Conservation (phyloP, 2,329 filamentous ascomycete genomes). For the Aureobasidium sp. region DNA sequence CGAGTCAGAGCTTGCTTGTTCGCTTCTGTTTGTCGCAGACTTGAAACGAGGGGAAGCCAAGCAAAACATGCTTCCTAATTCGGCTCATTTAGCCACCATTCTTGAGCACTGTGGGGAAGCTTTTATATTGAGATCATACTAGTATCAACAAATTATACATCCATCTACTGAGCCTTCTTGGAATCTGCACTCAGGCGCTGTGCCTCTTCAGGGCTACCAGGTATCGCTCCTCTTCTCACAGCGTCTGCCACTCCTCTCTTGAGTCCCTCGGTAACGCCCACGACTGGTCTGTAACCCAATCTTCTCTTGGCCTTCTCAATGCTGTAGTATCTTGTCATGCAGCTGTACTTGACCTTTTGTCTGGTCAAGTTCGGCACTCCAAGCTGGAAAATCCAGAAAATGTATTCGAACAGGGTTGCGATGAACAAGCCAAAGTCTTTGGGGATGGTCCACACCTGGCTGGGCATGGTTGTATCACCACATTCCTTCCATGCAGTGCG, state of each 20-base stretch:
- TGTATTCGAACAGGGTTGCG: slow-evolving; percentile 38
- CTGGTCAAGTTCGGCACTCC: slow-evolving; percentile 42
- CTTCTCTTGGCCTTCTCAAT: slow-evolving; percentile 67
- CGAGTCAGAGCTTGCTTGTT: background rate
- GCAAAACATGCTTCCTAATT: slow-evolving; percentile 5
- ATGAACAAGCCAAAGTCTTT: slow-evolving; percentile 36
- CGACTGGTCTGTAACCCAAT: slow-evolving; percentile 62
- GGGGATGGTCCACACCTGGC: slow-evolving; percentile 37
- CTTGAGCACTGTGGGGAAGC: background rate
- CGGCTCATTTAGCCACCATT: background rate
- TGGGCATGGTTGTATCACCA: slow-evolving; percentile 33
- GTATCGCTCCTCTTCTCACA: slow-evolving; percentile 29
- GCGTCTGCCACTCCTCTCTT: slow-evolving; percentile 39
- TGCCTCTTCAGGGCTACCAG: slow-evolving; percentile 28
- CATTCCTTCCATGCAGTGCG: slow-evolving; percentile 41
- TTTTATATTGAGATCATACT: background rate
- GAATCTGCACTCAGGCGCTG: slow-evolving; percentile 17
- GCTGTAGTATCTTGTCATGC: slow-evolving; percentile 71
- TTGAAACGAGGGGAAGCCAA: slow-evolving; percentile 10
- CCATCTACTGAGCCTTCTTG: slow-evolving; percentile 17
- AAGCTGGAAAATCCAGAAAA: slow-evolving; percentile 36
- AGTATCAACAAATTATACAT: background rate
- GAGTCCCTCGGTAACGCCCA: slow-evolving; percentile 58
- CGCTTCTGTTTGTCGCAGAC: background rate
- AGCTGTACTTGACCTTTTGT: slow-evolving; percentile 54